Evolutionary conservation across 208 protist genomes (phyloP), one percentile per base, ranked within the genome.

Genomic region (Leishmania turanica): DNA sequence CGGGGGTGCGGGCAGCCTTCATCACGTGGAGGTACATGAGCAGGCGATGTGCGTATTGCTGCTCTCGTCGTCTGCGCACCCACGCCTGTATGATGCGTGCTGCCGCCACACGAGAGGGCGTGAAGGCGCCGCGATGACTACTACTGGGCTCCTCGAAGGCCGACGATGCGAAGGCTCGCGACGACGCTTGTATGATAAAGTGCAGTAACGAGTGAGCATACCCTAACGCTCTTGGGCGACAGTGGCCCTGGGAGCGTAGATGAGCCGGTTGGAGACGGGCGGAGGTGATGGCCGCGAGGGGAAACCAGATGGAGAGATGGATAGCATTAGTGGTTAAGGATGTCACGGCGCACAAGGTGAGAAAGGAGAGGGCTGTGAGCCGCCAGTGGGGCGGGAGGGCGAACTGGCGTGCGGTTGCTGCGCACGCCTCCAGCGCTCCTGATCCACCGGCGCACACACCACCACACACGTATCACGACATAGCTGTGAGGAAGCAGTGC

Each of bases 1-100:
- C 69, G 17, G 72, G 47, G n/a, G 31, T 34, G n/a, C 51, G 51
- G 60, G 8, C 34, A 49, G 8, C 27, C 60, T 70, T 40, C 45
- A 19, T 21, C 56, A 79, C 62, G 27, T 79, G 76, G 34, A 79
- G 76, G n/a, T 42, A 79, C 31, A 79, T 31, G 19, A 79, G 64
- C 56, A 79, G 51, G 5, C 76, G 76, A 71, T 79, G 76, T 0
- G 76, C 76, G 31, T 72, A 71, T 19, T n/a, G 40, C 62, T 31
- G 76, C 42, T 71, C 53, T 19, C 45, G 64, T 11, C 45, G 47
- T 49, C 76, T 49, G 58, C 76, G 58, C 45, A 70, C 42, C 76
- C 64, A 71, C 42, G 47, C 42, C 62, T 79, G 76, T 54, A 79
- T 77, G 31, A 34, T n/a, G 5, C 74, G 74, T 19, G 56, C 74